Base-by-base conservation (phyloP, 495 filamentous ascomycete species). In the Penicillium chermesinum region DNA sequence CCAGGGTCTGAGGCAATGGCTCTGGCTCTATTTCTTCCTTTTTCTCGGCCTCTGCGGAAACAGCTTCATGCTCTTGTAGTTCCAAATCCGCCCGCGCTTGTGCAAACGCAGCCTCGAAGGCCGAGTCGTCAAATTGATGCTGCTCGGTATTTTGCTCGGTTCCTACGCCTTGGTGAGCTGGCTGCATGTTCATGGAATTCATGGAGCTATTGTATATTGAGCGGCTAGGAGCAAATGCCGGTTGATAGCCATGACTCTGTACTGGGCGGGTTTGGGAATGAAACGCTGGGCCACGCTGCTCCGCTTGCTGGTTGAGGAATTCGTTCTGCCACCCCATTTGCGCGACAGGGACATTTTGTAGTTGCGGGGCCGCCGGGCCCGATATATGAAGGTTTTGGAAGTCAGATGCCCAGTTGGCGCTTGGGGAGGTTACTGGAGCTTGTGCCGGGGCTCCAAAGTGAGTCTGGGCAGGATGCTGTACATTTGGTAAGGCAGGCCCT, bases 21-120 rank as follows among this genome's bases (percentile, higher is more conserved):
- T 34, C 59, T 8, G 18, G 46, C n/a, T 32, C 14, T 8, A 38
- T 27, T 17, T 64, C 61, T 3, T 45, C 22, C 10, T 38, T 6
- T 14, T 50, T 18, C 7, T 44, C 37, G 41, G 61, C 34, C 1
- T 14, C 38, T 13, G 57, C 47, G 6, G 50, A 38, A 4, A 42
- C 25, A 14, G 54, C 7, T 16, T 55, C 55, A 44, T 13, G n/a
- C 38, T 50, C 36, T n/a, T 71, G 67, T 14, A 57, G 53, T 25
- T 67, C 63, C 58, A 73, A 58, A 41, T 72, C 66, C 7, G 63
- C 65, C 48, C 60, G 63, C 17, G 68, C 72, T 41, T 72, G 69
- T 40, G 77, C 78, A 57, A 86, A 86, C 3, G 82, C 83, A 32
- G 69, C 69, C 49, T 80, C 81, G 55, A 86, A 86, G 0, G 83